Percentiles rank a stretch among this genome's conserved stretches.
Evolutionary conservation across 352 stramenopile genomes (phyloP).

Genomic region (Pythium apleroticum): DNA sequence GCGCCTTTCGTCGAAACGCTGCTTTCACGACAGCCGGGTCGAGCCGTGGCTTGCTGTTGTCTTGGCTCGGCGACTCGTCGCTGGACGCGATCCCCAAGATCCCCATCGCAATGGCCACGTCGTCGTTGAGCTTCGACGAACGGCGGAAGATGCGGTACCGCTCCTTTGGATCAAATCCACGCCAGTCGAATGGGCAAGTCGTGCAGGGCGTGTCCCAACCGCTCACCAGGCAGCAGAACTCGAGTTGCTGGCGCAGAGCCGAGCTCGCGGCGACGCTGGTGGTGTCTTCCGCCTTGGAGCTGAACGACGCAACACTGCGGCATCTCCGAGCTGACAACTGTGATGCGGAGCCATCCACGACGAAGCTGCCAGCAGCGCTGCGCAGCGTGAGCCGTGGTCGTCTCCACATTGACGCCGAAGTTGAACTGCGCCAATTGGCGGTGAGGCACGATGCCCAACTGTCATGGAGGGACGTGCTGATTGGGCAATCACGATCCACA

Average conservation of each 20-base stretch:
- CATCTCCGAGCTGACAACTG: background rate
- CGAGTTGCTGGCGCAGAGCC: constrained; percentile 50
- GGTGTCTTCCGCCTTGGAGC: constrained; percentile 19
- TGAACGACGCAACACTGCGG: constrained; percentile 1
- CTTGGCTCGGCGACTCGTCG: background rate
- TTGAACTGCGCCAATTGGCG: constrained; percentile 9
- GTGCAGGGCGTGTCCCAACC: constrained; percentile 61
- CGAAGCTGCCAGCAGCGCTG: background rate
- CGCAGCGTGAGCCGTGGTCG: background rate
- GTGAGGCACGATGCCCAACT: background rate
- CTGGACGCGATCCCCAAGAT: constrained; percentile 8
- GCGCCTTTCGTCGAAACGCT: constrained; percentile 65
- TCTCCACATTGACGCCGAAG: constrained; percentile 18
- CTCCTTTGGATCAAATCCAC: constrained; percentile 55
- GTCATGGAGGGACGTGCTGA: background rate
- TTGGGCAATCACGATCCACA: constrained; percentile 25
- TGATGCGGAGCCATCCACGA: too few species aligned
- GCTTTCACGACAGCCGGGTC: constrained; percentile 41
- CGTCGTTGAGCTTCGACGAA: background rate
- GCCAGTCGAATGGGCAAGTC: constrained; percentile 72
- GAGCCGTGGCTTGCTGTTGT: background rate
- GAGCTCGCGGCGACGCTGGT: constrained; percentile 28
- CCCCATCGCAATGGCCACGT: constrained; percentile 17
- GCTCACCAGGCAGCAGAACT: constrained; percentile 71
- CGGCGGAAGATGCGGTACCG: constrained; percentile 25